Percentiles rank a stretch among this genome's conserved stretches.
phyloP scores from a whole-genome alignment of 495 filamentous ascomycete genomes.

The Aspergillus homomorphus region DNA sequence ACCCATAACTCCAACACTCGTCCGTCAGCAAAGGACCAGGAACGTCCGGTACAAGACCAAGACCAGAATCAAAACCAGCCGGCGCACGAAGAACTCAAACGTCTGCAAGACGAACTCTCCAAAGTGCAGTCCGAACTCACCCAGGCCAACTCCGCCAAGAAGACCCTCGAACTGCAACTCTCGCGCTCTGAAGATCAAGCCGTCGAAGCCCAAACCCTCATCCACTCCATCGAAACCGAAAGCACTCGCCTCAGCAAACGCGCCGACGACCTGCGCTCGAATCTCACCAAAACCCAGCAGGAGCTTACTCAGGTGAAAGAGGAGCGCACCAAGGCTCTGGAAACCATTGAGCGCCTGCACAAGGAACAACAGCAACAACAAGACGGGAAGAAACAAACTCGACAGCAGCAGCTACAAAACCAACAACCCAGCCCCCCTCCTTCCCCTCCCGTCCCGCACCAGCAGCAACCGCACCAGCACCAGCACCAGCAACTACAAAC shows the following conservation, averaged over 20 bases:
- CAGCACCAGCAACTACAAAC: not conserved
- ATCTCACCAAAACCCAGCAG: constrained; percentile 32
- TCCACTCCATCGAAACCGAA: constrained; percentile 47
- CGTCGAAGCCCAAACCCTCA: constrained; percentile 39
- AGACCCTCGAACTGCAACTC: constrained; percentile 34
- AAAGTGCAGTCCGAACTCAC: constrained; percentile 31
- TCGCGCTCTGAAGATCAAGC: constrained; percentile 36
- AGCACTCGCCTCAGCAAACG: constrained; percentile 39
- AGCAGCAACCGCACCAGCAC: constrained; percentile 15
- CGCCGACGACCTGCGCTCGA: constrained; percentile 34
- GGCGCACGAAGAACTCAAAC: constrained; percentile 21
- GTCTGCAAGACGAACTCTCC: constrained; percentile 29
- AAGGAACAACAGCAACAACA: constrained; percentile 62
- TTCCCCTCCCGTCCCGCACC: constrained; percentile 22
- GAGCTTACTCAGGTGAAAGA: constrained; percentile 36
- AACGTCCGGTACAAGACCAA: not conserved
- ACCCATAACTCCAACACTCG: constrained; percentile 17
- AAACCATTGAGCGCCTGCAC: constrained; percentile 83
- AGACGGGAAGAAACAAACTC: constrained; percentile 15
- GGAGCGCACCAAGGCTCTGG: constrained; percentile 42
- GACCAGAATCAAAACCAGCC: constrained; percentile 13
- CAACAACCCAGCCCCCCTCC: constrained; percentile 31
- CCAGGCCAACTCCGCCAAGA: constrained; percentile 25
- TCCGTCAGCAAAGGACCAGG: not conserved
- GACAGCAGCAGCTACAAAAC: constrained; percentile 16